Evolutionary conservation across 1,284 basidiomycete species (phyloP), one percentile per base, ranked within the genome.

Genomic region (Leucoagaricus sp.): DNA sequence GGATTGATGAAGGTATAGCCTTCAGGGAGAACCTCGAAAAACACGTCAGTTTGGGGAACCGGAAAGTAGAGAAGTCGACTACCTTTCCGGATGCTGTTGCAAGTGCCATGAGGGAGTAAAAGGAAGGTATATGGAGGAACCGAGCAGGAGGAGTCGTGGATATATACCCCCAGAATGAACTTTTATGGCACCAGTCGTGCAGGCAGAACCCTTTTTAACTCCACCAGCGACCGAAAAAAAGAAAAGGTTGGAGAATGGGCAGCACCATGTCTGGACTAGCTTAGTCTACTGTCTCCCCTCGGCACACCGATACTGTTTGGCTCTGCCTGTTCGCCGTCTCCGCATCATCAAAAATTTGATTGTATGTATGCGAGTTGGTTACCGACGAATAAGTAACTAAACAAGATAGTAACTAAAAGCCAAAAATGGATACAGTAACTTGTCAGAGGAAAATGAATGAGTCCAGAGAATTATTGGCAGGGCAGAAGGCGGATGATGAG

Each of bases 1-100:
- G 62, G 49, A 36, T 67, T 68, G 34, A 72, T 56, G 63, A 73
- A 77, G 4, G 67, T 71, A 60, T 76, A 71, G n/a, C 68, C 72
- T 38, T 63, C 49, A 23, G 72, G 69, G n/a, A 73, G 69, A 13
- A 52, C 48, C 58, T 59, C 29, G 4, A 12, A 41, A 40, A 40
- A 38, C 4, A 17, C 13, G 29, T 47, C 26, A 19, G 17, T 23
- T 42, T 4, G 26, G 17, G 15, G 23, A 38, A n/a, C 13, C 10
- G 25, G 15, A 25, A n/a, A 8, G 15, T 41, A 21, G 2, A 15
- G 17, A 19, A 21, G 17, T 5, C 19, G 4, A 41, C 23, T 21
- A 55, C 54, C 47, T 55, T 45, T 28, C 15, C 33, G 17, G 53
- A 29, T 12, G 34, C 23, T 33, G 53, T 9, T 25, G 33, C n/a